Evolutionary conservation across 1,284 basidiomycete species (phyloP).

Genomic region (Ceratobasidium sp.): DNA sequence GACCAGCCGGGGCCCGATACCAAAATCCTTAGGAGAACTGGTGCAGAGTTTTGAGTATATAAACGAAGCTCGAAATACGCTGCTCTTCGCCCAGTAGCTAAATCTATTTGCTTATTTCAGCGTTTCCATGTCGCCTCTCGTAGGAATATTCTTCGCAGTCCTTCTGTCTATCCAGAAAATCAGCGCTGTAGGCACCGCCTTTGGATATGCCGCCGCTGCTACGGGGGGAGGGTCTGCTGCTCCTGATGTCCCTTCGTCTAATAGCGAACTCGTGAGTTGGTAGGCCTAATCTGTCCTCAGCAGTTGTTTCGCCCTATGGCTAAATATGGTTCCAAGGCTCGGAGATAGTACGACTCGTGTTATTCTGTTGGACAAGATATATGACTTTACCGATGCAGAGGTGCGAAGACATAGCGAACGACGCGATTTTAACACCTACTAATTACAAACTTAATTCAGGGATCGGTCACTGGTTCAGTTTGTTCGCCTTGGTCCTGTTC

Average conservation of each 20-base stretch:
- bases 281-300: neutral
- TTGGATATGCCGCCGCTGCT: constrained; percentile 54
- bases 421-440: neutral
- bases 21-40: no score
- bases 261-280: constrained; percentile 56
- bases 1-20: no score
- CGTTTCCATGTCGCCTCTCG: constrained; percentile 14
- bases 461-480: constrained; percentile 47
- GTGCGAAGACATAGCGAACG: neutral
- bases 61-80: no score
- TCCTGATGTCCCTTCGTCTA: constrained; percentile 55
- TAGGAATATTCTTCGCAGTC: constrained; percentile 1
- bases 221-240: constrained; percentile 58
- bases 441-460: constrained; percentile 4
- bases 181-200: constrained; percentile 53
- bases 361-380: constrained; percentile 57
- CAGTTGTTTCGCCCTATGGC: neutral
- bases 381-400: constrained; percentile 55
- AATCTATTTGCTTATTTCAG: no score
- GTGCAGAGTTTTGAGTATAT: no score
- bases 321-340: constrained; percentile 47
- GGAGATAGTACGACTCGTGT: constrained; percentile 56
- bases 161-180: constrained; percentile 7
- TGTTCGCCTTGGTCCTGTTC: constrained; percentile 57
- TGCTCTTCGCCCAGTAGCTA: no score